Percentiles rank a stretch among this genome's conserved stretches.
phyloP scores from a whole-genome alignment of 2,329 filamentous ascomycete genomes.

The Apiospora marii region DNA sequence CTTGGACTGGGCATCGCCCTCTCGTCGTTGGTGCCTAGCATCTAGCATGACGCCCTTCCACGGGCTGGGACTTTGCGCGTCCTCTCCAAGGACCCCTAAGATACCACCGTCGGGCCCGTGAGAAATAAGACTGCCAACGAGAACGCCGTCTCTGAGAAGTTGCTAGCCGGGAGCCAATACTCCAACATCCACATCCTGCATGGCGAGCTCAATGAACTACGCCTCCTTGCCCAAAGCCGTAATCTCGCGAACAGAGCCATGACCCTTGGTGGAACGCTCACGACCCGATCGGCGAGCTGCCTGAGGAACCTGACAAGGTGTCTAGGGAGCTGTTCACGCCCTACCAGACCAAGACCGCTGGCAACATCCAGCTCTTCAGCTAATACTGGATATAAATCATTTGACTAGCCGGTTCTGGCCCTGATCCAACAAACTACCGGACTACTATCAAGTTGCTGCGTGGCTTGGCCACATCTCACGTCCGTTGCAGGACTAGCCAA shows the following conservation, averaged over 20 bases:
- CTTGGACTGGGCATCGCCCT: conserved; percentile 30
- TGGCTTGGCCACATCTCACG: too few relatives aligned
- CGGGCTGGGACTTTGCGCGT: conserved; percentile 59
- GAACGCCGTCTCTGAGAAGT: conserved; percentile 50
- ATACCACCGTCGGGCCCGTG: conserved; percentile 56
- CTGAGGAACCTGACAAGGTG: conserved; percentile 42
- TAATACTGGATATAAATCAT: conserved; percentile 38
- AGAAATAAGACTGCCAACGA: conserved; percentile 55
- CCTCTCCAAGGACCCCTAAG: conserved; percentile 51
- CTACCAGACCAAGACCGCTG: conserved; percentile 59
- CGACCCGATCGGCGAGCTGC: background rate
- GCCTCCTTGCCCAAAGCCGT: conserved; percentile 46
- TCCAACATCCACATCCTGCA: conserved; percentile 55
- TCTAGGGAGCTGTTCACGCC: conserved; percentile 41
- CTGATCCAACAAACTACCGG: too few relatives aligned
- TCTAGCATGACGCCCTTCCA: background rate
- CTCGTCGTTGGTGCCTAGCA: background rate
- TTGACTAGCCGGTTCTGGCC: too few relatives aligned
- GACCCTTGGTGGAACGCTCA: conserved; percentile 20
- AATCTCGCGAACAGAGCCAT: conserved; percentile 16
- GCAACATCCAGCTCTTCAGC: conserved; percentile 60
- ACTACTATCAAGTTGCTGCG: too few relatives aligned
- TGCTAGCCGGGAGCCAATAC: conserved; percentile 35
- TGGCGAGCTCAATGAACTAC: conserved; percentile 53
- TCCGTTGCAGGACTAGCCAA: too few relatives aligned